Base-by-base conservation (phyloP, 2,329 filamentous ascomycete species). In the Amauroascus niger region DNA sequence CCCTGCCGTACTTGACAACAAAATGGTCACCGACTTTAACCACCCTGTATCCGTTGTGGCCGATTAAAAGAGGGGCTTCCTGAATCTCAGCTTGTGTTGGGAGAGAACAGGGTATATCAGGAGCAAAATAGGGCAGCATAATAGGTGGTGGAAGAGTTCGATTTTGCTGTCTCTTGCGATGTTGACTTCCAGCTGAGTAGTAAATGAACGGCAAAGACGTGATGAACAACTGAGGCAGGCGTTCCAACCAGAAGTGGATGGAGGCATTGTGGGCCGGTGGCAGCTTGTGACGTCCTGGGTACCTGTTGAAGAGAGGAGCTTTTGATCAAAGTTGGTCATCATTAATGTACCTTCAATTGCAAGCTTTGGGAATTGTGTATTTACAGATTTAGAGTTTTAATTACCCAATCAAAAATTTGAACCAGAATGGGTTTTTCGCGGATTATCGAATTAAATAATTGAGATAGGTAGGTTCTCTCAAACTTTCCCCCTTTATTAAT, bases 1-100 rank as follows among this genome's bases (percentile, higher is more conserved):
- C 54, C 45, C 14, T 37, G 33, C 59, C 67, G 57, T 60, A 65
- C 57, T 64, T 65, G 9, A 63, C 62, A 6, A 61, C 57, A 49
- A 60, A 63, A 37, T 61, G 30, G 24, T 58, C 16, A 16, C 56
- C 57, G 32, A 66, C 54, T 37, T 45, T 49, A 24, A 62, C 58
- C 24, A 63, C 51, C 50, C 58, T 65, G 49, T 55, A 56, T 20
- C 55, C 55, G 49, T 52, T 55, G 33, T 55, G 55, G 32, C 59
- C 39, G 20, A 54, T 33, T n/a, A 57, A 52, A 40, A 57, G 32
- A 14, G 56, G 24, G 26, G 58, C 56, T 28, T 52, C 44, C 30
- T 62, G 53, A 22, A 65, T 63, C 46, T 62, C 61, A 20, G 49
- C 20, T 11, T 24, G 55, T 7, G 58, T 64, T 50, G 62, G 63